phyloP scores from a whole-genome alignment of 1,284 basidiomycete species.

The Ustilago bromivora region DNA sequence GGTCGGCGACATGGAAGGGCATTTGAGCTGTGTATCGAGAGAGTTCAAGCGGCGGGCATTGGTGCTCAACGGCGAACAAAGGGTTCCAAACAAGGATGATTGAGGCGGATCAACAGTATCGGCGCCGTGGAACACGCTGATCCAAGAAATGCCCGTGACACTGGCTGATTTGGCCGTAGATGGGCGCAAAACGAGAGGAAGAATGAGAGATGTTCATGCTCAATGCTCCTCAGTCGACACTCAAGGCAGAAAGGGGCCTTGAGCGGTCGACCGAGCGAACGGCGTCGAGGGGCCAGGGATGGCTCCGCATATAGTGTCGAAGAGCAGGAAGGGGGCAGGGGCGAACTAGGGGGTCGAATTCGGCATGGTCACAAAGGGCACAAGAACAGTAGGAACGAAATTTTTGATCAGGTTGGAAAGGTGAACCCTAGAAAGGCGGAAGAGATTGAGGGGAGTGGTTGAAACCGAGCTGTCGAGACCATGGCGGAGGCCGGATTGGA shows the following conservation, averaged over 20 bases:
- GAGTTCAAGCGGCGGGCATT: not conserved
- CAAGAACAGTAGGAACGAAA: conserved; percentile 9
- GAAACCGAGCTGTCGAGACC: conserved; percentile 12
- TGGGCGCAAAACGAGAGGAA: conserved; percentile 25
- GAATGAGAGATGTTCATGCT: not conserved
- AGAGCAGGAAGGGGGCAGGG: conserved; percentile 11
- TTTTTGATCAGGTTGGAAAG: conserved; percentile 9
- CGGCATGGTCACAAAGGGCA: conserved; percentile 1
- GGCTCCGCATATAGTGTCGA: not conserved
- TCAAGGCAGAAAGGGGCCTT: conserved; percentile 8
- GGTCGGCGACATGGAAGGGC: conserved; percentile 15
- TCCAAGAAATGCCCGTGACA: conserved; percentile 45
- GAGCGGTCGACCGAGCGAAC: conserved; percentile 15
- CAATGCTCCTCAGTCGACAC: conserved; percentile 1
- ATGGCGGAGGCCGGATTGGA: conserved; percentile 1
- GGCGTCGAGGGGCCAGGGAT: conserved; percentile 20
- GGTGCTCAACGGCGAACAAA: conserved; percentile 39
- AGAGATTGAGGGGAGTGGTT: conserved; percentile 8
- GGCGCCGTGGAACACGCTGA: conserved; percentile 24
- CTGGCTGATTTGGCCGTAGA: conserved; percentile 32
- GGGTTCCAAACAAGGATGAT: conserved; percentile 13
- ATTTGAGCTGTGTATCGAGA: not conserved
- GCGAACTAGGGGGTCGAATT: conserved; percentile 10
- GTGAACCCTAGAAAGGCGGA: conserved; percentile 37
- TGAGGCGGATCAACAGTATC: conserved; percentile 44